Percentiles rank a stretch among this genome's conserved stretches.
Conservation (phyloP, 2,329 filamentous ascomycete genomes). For the Penicillium paneum region DNA sequence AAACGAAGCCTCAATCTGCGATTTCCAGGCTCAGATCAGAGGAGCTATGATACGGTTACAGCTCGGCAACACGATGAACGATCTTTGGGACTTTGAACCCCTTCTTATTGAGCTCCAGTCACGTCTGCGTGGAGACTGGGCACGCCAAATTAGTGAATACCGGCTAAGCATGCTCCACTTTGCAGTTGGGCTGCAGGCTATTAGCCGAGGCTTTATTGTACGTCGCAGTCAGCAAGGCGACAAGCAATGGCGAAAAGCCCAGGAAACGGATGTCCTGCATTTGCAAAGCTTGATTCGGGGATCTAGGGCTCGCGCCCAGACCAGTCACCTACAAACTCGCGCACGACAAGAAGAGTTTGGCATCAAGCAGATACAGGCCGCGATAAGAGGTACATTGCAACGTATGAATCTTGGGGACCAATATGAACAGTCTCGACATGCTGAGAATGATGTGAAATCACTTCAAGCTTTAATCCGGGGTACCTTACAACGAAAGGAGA, state of each 20-base stretch:
- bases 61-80: constrained; percentile 79
- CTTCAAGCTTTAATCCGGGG: constrained; percentile 69
- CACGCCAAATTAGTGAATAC: constrained; percentile 78
- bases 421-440: constrained; percentile 38
- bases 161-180: constrained; percentile 78
- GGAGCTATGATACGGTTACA: constrained; percentile 74
- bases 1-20: constrained; percentile 67
- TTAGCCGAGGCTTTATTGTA: constrained; percentile 70
- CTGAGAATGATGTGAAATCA: constrained; percentile 52
- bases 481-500: constrained; percentile 56
- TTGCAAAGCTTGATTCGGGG: constrained; percentile 78
- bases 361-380: constrained; percentile 54
- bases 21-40: constrained; percentile 82
- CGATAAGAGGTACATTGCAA: constrained; percentile 50
- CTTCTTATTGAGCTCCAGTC: constrained; percentile 78
- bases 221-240: constrained; percentile 62
- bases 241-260: constrained; percentile 68
- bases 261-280: constrained; percentile 69
- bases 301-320: constrained; percentile 42
- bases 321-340: constrained; percentile 41
- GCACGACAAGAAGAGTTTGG: constrained; percentile 42
- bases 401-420: constrained; percentile 43
- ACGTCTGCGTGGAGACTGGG: constrained; percentile 80
- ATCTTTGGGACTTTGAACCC: constrained; percentile 81
- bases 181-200: constrained; percentile 74